These are phyloP conservation scores for Monosiga brevicollis DNA, from an alignment of 78 protist species.

Conservation along the genomic window DNA sequence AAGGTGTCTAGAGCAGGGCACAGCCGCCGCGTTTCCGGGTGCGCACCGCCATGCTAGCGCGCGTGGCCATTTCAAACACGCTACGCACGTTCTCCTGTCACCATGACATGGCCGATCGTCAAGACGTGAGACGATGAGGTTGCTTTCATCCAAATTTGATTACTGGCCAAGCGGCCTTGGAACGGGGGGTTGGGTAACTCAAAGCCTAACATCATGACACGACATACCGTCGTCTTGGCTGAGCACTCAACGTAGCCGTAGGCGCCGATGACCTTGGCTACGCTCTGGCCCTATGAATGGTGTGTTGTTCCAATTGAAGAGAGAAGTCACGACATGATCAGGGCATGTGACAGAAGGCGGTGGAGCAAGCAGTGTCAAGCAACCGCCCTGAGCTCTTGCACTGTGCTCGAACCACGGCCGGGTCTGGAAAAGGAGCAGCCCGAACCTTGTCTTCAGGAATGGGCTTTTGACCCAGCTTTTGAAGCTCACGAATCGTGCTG, in stretches of 20 bases:
- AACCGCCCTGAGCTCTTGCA: no score
- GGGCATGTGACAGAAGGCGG: no score
- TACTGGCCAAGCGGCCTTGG: not conserved
- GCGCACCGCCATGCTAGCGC: constrained; percentile 12
- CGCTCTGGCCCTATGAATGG: not conserved
- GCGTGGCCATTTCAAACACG: constrained; percentile 31
- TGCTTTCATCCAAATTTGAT: no score
- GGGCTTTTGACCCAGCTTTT: constrained; percentile 20
- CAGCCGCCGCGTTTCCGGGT: constrained; percentile 4
- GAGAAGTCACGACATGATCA: not conserved
- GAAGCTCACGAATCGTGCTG: constrained; percentile 11
- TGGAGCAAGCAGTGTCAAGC: no score
- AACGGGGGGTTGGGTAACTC: not conserved
- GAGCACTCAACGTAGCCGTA: constrained; percentile 28
- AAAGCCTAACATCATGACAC: not conserved
- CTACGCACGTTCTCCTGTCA: constrained; percentile 14
- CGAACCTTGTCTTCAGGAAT: constrained; percentile 10
- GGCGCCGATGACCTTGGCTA: constrained; percentile 5
- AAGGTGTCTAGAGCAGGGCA: constrained; percentile 5
- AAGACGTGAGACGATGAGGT: not conserved
- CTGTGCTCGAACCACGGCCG: no score
- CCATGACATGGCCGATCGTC: not conserved
- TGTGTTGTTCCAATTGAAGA: not conserved
- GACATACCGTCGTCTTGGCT: not conserved
- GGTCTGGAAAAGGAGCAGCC: no score